Evolutionary conservation across 2,329 filamentous ascomycete genomes (phyloP), one percentile per base, ranked within the genome.

Genomic region (Fusarium citri): DNA sequence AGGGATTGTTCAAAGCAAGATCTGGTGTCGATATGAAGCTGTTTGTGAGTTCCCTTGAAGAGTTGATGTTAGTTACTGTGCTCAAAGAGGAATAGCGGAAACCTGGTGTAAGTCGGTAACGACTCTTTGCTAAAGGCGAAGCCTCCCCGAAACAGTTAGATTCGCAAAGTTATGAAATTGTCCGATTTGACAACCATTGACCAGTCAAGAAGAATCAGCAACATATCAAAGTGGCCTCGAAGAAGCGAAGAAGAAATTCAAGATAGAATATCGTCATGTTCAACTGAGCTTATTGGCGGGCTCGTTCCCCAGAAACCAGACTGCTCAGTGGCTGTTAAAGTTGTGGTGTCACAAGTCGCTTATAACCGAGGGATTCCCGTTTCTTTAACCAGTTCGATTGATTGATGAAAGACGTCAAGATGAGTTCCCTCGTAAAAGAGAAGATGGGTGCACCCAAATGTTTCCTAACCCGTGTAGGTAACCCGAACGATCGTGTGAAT

Each of bases 401-500:
- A 47, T 28, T 14, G 10, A 64, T 51, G 31, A 10, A 41, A 34
- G 18, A 6, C 16, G 43, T 11, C 25, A 25, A 26, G n/a, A 51
- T 41, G 22, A 26, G 6, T 25, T 6, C 8, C 18, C n/a, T 26
- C 23, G 25, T 26, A 25, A 20, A 15, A 26, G 23, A 26, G 31
- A 51, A n/a, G 16, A 15, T 7, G 34, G 23, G 14, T 28, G 34
- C 25, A 15, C 3, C 14, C 26, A 18, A 11, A 28, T 20, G 12
- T 28, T 28, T 26, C 30, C 46, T 50, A 50, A 15, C 61, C 59
- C 3, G 18, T 59, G 22, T 64, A 42, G 53, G 61, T 15, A 64
- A 64, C n/a, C 51, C 59, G 31, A 42, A 37, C 7, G 18, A 20
- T 20, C 20, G 23, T 18, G 16, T n/a, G 3, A 16, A 8, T 18